phyloP scores from a whole-genome alignment of 306 rosid genomes.

The Quercus glauca region DNA sequence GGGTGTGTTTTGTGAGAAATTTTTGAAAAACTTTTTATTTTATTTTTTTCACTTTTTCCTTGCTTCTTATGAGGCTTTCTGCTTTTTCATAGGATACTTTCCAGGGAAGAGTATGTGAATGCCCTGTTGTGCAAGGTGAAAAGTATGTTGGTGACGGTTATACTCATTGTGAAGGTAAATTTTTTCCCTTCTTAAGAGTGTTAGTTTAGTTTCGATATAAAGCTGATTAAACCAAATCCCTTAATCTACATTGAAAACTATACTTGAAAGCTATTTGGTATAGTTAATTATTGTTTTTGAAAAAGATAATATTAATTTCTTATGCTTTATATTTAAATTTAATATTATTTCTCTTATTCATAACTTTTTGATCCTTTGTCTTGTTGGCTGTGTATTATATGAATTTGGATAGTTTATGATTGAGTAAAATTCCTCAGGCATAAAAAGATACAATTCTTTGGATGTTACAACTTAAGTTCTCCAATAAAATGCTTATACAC shows the following conservation, averaged over 20 bases:
- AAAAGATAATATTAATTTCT: too few species aligned
- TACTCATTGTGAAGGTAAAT: conserved; percentile 82
- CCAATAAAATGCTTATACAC: too few species aligned
- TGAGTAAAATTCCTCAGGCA: too few species aligned
- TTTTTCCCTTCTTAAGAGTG: conserved; percentile 1
- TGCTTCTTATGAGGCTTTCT: conserved; percentile 7
- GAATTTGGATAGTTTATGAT: too few species aligned
- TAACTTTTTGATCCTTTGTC: too few species aligned
- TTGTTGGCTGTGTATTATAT: too few species aligned
- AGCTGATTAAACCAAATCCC: not conserved
- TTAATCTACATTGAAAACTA: not conserved
- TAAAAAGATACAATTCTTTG: too few species aligned
- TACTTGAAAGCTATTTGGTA: too few species aligned
- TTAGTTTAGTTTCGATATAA: conserved; percentile 13
- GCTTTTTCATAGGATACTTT: conserved; percentile 66
- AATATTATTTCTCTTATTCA: too few species aligned
- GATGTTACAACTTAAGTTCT: too few species aligned
- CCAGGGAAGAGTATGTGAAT: conserved; percentile 92
- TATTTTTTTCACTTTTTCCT: not conserved
- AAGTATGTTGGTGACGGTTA: conserved; percentile 87
- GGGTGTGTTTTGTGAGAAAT: not conserved
- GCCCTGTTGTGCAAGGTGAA: conserved; percentile 76
- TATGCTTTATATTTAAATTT: too few species aligned
- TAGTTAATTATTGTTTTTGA: too few species aligned
- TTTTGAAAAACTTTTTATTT: not conserved